Conservation (phyloP, 2,329 filamentous ascomycete genomes). For the Colletotrichum higginsianum region DNA sequence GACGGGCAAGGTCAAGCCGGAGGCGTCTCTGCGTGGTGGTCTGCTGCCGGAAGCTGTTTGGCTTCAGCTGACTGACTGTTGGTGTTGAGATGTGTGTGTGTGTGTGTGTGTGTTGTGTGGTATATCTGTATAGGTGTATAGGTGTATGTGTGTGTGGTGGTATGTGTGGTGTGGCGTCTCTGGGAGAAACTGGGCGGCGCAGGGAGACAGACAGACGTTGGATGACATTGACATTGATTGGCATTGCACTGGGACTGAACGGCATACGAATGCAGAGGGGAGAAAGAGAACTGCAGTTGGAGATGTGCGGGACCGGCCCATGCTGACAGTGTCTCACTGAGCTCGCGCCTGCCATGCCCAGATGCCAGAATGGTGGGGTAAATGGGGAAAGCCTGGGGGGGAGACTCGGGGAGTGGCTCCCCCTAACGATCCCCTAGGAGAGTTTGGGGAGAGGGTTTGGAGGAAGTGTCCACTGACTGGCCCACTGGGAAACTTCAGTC, state of each 20-base stretch:
- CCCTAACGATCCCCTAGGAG: constrained; percentile 9
- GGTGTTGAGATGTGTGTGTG: constrained; percentile 1
- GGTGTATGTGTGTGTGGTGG: not conserved
- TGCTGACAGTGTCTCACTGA: constrained; percentile 2
- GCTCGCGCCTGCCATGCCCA: not conserved
- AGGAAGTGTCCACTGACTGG: not conserved
- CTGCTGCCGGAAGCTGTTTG: not conserved
- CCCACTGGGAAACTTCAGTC: constrained; percentile 6
- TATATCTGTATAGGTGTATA: not conserved
- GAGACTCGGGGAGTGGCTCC: constrained; percentile 21
- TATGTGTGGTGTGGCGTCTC: constrained; percentile 1
- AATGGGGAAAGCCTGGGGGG: constrained; percentile 39
- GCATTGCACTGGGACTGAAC: not conserved
- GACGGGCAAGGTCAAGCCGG: not conserved
- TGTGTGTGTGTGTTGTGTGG: not conserved
- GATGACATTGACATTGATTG: not conserved
- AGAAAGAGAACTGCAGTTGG: not conserved
- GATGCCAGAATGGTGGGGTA: constrained; percentile 41
- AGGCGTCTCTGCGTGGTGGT: constrained; percentile 7
- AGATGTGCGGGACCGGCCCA: constrained; percentile 15
- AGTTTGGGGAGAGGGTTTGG: not conserved
- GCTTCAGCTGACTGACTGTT: not conserved
- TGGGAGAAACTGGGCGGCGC: not conserved
- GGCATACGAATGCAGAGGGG: not conserved
- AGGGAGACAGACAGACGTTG: not conserved